Evolutionary conservation across 441 rosid species (phyloP).

Genomic region (Arabidopsis hybrid): DNA sequence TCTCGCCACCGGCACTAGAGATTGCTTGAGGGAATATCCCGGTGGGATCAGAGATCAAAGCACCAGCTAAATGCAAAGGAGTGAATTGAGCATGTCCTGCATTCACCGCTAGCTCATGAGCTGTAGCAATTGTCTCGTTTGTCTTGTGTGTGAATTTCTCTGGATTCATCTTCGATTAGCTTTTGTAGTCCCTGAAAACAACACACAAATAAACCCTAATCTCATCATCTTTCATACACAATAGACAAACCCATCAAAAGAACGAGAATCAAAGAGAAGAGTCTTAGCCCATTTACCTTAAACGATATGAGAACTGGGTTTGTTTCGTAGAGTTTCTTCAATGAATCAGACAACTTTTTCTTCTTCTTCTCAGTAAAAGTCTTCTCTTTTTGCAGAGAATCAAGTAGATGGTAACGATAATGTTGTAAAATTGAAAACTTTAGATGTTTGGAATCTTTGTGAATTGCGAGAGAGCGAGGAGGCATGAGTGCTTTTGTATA

Average conservation of each 20-base stretch:
- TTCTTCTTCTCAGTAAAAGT: constrained; percentile 11
- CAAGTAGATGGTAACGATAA: background rate
- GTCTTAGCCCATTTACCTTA: background rate
- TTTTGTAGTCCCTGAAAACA: background rate
- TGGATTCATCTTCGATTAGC: constrained; percentile 69
- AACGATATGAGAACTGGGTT: background rate
- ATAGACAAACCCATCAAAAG: background rate
- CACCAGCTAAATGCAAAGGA: constrained; percentile 79
- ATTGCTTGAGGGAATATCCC: constrained; percentile 81
- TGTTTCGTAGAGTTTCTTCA: constrained; percentile 9
- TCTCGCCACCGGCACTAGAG: constrained; percentile 61
- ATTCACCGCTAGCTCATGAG: constrained; percentile 72
- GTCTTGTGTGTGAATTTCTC: constrained; percentile 95
- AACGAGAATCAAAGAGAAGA: background rate
- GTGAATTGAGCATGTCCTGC: constrained; percentile 86
- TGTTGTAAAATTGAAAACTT: background rate
- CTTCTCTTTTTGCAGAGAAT: constrained; percentile 2
- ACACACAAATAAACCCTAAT: background rate
- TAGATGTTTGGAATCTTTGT: constrained; percentile 9
- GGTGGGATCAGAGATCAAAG: constrained; percentile 68
- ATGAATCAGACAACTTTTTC: background rate
- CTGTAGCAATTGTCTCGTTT: constrained; percentile 71
- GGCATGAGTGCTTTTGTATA: constrained; percentile 29
- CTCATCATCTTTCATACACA: background rate
- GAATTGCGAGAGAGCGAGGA: constrained; percentile 15